A percentile compares a stretch with the other conserved stretches of the same genome.
Conservation (phyloP, 2,329 filamentous ascomycete species). For the Hypomyces rosellus region DNA sequence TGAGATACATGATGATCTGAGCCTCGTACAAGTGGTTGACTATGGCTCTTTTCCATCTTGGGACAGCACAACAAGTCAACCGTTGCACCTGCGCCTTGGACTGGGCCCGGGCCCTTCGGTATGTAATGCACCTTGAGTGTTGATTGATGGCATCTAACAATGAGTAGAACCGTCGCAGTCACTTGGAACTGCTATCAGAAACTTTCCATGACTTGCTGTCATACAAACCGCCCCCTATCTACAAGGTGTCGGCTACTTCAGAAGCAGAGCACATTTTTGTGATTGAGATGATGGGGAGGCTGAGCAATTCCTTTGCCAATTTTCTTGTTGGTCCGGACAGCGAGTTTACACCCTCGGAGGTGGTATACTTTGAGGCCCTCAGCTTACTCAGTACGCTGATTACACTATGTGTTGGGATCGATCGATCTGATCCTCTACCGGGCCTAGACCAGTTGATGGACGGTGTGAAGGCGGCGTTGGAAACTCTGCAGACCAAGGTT, state of each 20-base stretch:
- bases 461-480: conserved; percentile 21
- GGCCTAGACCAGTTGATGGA: conserved; percentile 22
- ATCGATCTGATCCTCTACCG: conserved; percentile 17
- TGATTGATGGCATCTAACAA: neutral
- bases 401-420: conserved; percentile 21
- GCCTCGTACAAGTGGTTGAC: conserved; percentile 41
- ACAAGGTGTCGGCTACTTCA: conserved; percentile 40
- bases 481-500: conserved; percentile 19
- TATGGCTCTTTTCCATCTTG: conserved; percentile 47
- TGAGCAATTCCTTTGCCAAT: conserved; percentile 36
- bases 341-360: conserved; percentile 36
- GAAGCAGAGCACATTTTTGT: conserved; percentile 39
- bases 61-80: conserved; percentile 29
- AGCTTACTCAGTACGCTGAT: conserved; percentile 34
- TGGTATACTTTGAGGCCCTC: conserved; percentile 37
- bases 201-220: conserved; percentile 44
- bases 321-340: conserved; percentile 28
- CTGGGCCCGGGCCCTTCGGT: conserved; percentile 48
- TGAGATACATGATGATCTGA: conserved; percentile 33
- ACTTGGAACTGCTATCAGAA: conserved; percentile 44
- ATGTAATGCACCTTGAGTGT: conserved; percentile 15
- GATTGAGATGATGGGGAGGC: conserved; percentile 33
- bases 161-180: conserved; percentile 41
- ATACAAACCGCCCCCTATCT: conserved; percentile 43
- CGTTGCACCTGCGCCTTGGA: conserved; percentile 40